Base-by-base conservation (phyloP, 78 protist species). In the slime mould (Dictyostelium discoideum) region DNA sequence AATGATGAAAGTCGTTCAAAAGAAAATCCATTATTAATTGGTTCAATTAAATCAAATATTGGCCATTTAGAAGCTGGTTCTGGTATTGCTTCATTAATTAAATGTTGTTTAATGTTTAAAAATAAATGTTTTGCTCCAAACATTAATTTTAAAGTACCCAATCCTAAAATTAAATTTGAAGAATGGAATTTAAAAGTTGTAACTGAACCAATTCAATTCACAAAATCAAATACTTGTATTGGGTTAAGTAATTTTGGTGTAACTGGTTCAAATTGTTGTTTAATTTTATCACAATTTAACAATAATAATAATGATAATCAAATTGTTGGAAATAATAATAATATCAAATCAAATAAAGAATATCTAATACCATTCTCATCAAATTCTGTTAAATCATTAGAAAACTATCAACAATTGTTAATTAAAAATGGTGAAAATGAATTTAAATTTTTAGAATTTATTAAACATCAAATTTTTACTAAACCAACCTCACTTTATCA, bases 241-340 rank as follows among this genome's bases (percentile, higher is more conserved):
- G 87, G 83, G 20, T 72, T 90, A 7, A 90, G 84, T 54, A 65
- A 81, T 37, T 97, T 97, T 74, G 98, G 98, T 67, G 82, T 97
- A 11, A 95, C 98, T 57, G 98, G 98, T 20, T 96, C 98, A 69
- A 97, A 97, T 82, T 79, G 76, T 13, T 97, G 97, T 46, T 20
- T 86, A 18, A 29, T 87, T 40, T 76, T 87, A 77, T 39, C 44
- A 44, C 29, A 39, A 24, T 44, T 29, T n/a, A 79, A n/a, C n/a
- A n/a, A 79, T 20, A 16, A 16, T 54, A 54, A 16, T 16, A 16
- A 54, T 54, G 10, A 48, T 48, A 48, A 22, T 54, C n/a, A n/a
- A 54, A 54, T 48, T 32, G 37, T 32, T 32, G 37, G 1, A 32
- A 18, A 40, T 48, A 77, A 78, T 48, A 9, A 79, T 20, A 44